Conservation (phyloP, 1,139 yeast genomes). For the Pichiaceae sp. region DNA sequence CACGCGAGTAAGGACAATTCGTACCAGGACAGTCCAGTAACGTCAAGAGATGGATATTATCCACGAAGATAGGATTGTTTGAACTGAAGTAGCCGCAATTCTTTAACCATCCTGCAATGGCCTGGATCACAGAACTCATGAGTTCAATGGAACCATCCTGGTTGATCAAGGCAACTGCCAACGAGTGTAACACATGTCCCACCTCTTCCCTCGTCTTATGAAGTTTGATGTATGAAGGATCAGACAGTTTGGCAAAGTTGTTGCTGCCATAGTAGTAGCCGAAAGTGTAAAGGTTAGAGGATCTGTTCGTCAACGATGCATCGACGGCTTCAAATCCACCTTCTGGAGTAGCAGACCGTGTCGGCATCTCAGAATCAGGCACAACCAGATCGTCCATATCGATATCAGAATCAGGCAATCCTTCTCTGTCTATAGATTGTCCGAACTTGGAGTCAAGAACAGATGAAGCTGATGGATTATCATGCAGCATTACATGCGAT, state of each 20-base stretch:
- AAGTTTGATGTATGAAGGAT: conserved; percentile 47
- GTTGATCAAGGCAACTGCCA: conserved; percentile 40
- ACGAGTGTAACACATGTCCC: conserved; percentile 60
- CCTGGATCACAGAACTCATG: conserved; percentile 57
- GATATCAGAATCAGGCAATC: conserved; percentile 16
- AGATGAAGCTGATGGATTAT: neutral
- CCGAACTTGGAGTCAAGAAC: conserved; percentile 10
- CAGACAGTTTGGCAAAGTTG: conserved; percentile 35
- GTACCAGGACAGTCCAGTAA: conserved; percentile 37
- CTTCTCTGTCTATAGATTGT: conserved; percentile 6
- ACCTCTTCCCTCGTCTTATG: conserved; percentile 56
- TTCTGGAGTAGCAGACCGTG: conserved; percentile 19
- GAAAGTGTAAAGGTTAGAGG: conserved; percentile 41
- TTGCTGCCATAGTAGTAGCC: conserved; percentile 48
- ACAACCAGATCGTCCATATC: conserved; percentile 13
- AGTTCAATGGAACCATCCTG: conserved; percentile 65
- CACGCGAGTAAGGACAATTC: conserved; percentile 70
- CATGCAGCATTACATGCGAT: neutral
- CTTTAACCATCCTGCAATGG: conserved; percentile 67
- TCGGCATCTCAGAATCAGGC: conserved; percentile 25
- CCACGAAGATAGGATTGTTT: conserved; percentile 18
- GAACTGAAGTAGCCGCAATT: conserved; percentile 22
- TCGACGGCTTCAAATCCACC: conserved; percentile 27
- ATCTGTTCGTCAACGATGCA: conserved; percentile 50
- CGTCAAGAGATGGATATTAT: conserved; percentile 27